Conservation (phyloP, 2,329 filamentous ascomycete species). For the Aspergillus ochraceus region DNA sequence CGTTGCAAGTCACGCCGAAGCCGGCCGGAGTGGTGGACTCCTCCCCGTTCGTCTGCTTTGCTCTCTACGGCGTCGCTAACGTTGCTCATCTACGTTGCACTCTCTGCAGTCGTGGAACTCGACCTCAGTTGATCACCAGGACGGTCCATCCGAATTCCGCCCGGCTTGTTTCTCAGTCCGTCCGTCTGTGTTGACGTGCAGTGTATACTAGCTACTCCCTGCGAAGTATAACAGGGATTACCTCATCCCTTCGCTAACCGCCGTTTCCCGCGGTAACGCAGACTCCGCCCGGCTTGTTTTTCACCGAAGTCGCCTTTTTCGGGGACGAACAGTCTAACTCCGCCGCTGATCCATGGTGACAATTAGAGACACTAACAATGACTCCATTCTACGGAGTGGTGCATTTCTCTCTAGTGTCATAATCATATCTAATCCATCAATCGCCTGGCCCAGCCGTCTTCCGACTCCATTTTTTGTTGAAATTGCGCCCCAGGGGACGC, state of each 20-base stretch:
- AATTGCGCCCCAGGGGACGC: slow-evolving; percentile 6
- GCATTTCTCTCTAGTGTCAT: neutral
- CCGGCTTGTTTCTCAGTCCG: too few relatives aligned
- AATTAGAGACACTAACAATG: neutral
- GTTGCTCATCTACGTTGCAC: neutral
- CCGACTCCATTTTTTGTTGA: slow-evolving; percentile 19
- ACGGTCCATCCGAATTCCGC: too few relatives aligned
- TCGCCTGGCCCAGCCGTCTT: neutral
- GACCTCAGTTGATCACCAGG: too few relatives aligned
- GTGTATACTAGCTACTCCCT: too few relatives aligned
- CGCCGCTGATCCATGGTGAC: neutral
- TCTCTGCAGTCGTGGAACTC: too few relatives aligned
- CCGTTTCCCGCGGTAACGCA: slow-evolving; percentile 19
- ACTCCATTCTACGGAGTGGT: neutral
- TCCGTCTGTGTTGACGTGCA: too few relatives aligned
- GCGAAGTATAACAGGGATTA: neutral
- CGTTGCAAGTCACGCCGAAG: slow-evolving; percentile 27
- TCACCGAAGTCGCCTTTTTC: slow-evolving; percentile 13
- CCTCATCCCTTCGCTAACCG: slow-evolving; percentile 7
- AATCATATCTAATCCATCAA: neutral
- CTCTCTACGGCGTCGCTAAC: too few relatives aligned
- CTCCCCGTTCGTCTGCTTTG: neutral
- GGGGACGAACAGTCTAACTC: neutral
- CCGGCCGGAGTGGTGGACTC: slow-evolving; percentile 12
- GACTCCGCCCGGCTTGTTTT: slow-evolving; percentile 8